Evolutionary conservation across 441 rosid genomes (phyloP).

Genomic region (Populus trichocarpa): DNA sequence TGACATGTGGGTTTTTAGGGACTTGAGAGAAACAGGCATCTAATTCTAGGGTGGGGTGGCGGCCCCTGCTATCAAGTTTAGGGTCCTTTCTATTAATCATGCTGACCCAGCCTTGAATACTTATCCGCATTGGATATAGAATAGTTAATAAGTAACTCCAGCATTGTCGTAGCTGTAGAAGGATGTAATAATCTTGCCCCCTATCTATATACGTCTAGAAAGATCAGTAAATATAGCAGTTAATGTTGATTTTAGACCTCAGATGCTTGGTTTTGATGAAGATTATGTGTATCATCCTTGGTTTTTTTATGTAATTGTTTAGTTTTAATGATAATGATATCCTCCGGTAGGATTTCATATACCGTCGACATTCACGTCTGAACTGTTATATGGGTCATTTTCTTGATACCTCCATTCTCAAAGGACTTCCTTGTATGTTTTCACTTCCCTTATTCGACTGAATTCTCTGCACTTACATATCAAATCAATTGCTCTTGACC

Average conservation of each 20-base stretch:
- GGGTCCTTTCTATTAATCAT: conserved; percentile 6
- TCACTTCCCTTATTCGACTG: too few relatives aligned
- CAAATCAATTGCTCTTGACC: too few relatives aligned
- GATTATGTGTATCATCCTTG: background rate
- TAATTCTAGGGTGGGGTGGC: conserved; percentile 9
- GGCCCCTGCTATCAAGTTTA: background rate
- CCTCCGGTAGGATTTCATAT: background rate
- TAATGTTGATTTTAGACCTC: background rate
- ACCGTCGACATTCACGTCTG: too few relatives aligned
- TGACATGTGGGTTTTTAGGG: conserved; percentile 38
- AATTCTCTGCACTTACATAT: too few relatives aligned
- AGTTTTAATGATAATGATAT: background rate
- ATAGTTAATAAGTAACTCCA: background rate
- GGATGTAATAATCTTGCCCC: background rate
- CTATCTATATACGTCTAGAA: background rate
- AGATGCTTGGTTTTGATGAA: background rate
- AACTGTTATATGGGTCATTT: too few relatives aligned
- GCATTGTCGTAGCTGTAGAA: background rate
- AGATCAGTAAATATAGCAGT: background rate
- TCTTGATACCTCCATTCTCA: too few relatives aligned
- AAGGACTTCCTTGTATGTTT: too few relatives aligned
- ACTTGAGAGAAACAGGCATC: conserved; percentile 10
- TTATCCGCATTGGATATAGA: background rate
- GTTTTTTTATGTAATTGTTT: too few relatives aligned
- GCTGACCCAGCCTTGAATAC: conserved; percentile 10